Conservation (phyloP, 2,329 filamentous ascomycete species). For the Fusarium globosum region DNA sequence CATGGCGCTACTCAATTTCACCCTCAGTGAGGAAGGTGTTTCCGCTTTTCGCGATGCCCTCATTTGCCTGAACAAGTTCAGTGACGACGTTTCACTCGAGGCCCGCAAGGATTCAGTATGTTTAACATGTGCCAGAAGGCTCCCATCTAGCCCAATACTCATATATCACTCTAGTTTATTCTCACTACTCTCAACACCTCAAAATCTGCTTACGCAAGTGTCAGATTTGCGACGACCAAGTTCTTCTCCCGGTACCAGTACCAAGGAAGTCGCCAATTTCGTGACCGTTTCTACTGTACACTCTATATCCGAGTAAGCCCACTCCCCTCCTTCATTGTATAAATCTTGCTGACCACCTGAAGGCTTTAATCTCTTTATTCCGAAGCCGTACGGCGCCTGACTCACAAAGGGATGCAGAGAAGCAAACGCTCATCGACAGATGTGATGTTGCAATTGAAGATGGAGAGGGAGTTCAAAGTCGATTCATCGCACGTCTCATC, state of each 20-base stretch:
- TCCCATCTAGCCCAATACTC: not conserved
- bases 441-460: conserved; percentile 82
- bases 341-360: not conserved
- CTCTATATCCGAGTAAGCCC: conserved; percentile 74
- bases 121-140: not conserved
- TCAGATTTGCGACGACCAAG: conserved; percentile 72
- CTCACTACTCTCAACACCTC: conserved; percentile 83
- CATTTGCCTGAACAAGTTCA: conserved; percentile 81
- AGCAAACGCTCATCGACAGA: conserved; percentile 76
- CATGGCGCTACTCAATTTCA: conserved; percentile 77
- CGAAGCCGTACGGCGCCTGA: conserved; percentile 72
- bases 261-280: conserved; percentile 61
- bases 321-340: not conserved
- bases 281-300: conserved; percentile 76
- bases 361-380: conserved; percentile 79
- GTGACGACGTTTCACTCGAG: conserved; percentile 81
- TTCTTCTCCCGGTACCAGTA: conserved; percentile 82
- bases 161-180: conserved; percentile 64
- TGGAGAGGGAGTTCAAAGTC: conserved; percentile 75
- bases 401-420: conserved; percentile 65
- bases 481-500: conserved; percentile 78
- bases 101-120: conserved; percentile 74
- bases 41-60: conserved; percentile 77
- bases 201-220: conserved; percentile 81
- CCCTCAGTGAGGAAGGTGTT: conserved; percentile 78